Percentiles rank a stretch among this genome's conserved stretches.
Evolutionary conservation across 2,329 filamentous ascomycete genomes (phyloP).

Genomic region (Pseudogymnoascus sp.): DNA sequence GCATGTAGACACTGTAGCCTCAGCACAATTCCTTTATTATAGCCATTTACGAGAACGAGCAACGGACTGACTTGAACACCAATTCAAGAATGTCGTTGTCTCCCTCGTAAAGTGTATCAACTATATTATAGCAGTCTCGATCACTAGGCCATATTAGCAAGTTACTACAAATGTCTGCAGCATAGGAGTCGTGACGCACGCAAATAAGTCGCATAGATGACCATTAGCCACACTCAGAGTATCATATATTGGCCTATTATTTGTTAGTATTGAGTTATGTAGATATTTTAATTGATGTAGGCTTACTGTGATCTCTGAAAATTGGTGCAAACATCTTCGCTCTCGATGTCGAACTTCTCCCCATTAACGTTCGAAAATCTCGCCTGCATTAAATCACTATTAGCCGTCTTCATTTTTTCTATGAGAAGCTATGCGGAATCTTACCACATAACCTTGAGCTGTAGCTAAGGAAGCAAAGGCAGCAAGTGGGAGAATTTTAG

Average conservation of each 20-base stretch:
- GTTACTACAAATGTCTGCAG: not conserved
- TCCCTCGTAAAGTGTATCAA: not conserved
- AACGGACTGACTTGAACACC: not conserved
- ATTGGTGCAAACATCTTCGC: not conserved
- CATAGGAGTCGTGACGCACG: not conserved
- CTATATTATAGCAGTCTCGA: not conserved
- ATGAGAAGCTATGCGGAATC: not conserved
- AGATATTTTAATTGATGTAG: not conserved
- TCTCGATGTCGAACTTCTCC: not conserved
- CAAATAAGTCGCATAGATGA: not conserved
- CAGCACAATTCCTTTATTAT: not conserved
- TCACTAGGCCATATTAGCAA: not conserved
- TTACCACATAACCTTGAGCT: not conserved
- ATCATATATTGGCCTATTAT: not conserved
- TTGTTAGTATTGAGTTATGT: not conserved
- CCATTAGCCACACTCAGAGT: not conserved
- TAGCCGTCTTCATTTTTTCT: not conserved
- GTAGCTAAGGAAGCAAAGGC: not conserved
- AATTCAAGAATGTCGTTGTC: not conserved
- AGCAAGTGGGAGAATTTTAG: not conserved
- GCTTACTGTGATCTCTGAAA: not conserved
- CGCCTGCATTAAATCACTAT: not conserved
- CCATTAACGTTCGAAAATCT: not conserved
- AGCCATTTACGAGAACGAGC: not conserved
- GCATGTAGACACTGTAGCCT: not conserved